These are phyloP conservation scores for Nectriaceae sp. DNA, from an alignment of 2,329 filamentous ascomycete genomes.

Conservation along the genomic window DNA sequence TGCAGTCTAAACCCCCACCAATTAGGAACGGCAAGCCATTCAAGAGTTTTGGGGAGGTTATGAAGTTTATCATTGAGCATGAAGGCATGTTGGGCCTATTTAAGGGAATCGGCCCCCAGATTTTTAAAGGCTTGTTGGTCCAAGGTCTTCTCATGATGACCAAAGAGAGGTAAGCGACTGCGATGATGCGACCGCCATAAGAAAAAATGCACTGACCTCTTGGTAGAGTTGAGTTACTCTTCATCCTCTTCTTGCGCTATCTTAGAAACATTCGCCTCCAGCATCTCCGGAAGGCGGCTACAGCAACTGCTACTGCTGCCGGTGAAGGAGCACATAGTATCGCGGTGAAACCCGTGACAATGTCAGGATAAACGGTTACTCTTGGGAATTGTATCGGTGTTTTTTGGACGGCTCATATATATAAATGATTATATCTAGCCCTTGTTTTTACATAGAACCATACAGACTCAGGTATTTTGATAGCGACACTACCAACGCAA, in stretches of 20 bases:
- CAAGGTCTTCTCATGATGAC: conserved; percentile 99
- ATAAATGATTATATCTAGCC: conserved; percentile 20
- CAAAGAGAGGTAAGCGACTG: conserved; percentile 79
- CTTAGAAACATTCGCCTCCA: conserved; percentile 69
- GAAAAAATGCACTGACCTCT: conserved; percentile 17
- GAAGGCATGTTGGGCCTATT: conserved; percentile 85
- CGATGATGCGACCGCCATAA: too few relatives aligned
- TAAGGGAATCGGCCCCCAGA: conserved; percentile 94
- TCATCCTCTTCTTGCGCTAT: conserved; percentile 84
- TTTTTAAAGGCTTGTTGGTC: conserved; percentile 88
- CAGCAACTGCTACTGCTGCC: conserved; percentile 55
- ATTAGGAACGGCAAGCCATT: conserved; percentile 86
- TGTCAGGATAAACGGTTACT: conserved; percentile 13
- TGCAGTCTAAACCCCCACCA: conserved; percentile 90
- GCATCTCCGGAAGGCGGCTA: conserved; percentile 68
- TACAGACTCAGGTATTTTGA: too few relatives aligned
- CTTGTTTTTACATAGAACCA: too few relatives aligned
- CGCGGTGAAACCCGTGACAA: conserved; percentile 29
- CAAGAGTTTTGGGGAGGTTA: conserved; percentile 90
- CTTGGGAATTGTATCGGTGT: conserved; percentile 13
- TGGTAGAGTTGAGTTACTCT: conserved; percentile 79
- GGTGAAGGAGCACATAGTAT: conserved; percentile 46
- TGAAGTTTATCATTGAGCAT: conserved; percentile 88
- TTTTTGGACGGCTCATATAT: conserved; percentile 13
- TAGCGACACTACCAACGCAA: too few relatives aligned